Evolutionary conservation across 2,329 filamentous ascomycete species (phyloP).

Genomic region (Aspergillus costaricaensis): DNA sequence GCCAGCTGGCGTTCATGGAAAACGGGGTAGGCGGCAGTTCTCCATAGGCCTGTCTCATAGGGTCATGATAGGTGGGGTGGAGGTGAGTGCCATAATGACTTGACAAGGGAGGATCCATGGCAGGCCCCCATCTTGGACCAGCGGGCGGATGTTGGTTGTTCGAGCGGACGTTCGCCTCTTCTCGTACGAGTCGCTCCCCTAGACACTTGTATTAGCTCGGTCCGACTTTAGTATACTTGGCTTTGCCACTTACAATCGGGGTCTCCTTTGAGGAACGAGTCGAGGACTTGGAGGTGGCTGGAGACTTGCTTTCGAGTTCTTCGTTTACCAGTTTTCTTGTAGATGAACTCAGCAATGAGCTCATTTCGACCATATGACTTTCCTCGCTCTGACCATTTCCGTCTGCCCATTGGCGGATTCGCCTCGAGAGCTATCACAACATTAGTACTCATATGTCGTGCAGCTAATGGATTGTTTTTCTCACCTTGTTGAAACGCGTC

Average conservation of each 20-base stretch:
- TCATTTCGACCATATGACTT: conserved; percentile 63
- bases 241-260: conserved; percentile 49
- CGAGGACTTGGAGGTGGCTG: conserved; percentile 65
- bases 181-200: conserved; percentile 45
- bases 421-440: conserved; percentile 51
- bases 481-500: conserved; percentile 52
- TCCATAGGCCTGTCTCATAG: conserved; percentile 36
- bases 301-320: conserved; percentile 63
- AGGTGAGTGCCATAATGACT: conserved; percentile 32
- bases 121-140: conserved; percentile 35
- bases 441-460: conserved; percentile 17
- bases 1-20: conserved; percentile 36
- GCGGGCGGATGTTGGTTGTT: conserved; percentile 34
- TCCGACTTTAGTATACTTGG: neutral
- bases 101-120: conserved; percentile 35
- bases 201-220: conserved; percentile 4
- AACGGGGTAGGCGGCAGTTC: conserved; percentile 39
- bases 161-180: conserved; percentile 37
- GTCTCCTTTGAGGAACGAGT: conserved; percentile 56
- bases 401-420: conserved; percentile 60
- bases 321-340: conserved; percentile 54
- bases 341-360: conserved; percentile 61
- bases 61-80: conserved; percentile 34
- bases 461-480: neutral
- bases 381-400: conserved; percentile 54